These are phyloP conservation scores for Penicillium diatomitis DNA, from an alignment of 495 filamentous ascomycete genomes.

Conservation along the genomic window DNA sequence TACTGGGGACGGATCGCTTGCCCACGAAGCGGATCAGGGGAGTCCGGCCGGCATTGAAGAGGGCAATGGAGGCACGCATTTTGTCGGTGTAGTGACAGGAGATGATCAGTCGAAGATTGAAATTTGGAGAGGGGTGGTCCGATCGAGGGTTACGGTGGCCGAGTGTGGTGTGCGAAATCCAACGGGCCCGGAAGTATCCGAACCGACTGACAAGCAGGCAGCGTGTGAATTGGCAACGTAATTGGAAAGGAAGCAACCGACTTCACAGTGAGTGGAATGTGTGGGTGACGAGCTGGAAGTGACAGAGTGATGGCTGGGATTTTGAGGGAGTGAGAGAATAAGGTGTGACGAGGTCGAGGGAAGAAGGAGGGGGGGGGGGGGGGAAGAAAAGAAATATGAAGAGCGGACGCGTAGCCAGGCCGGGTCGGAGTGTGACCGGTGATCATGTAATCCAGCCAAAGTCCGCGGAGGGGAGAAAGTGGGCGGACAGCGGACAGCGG, in stretches of 20 bases:
- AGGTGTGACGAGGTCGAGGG: neutral
- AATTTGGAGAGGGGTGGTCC: conserved; percentile 5
- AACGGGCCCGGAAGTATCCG: conserved; percentile 26
- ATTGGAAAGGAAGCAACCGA: conserved; percentile 1
- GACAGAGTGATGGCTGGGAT: no score
- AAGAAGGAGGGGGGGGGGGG: conserved; percentile 4
- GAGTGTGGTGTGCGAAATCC: conserved; percentile 17
- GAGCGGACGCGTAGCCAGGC: conserved; percentile 10
- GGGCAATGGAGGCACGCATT: conserved; percentile 58
- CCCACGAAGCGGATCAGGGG: conserved; percentile 90
- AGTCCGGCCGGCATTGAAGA: conserved; percentile 62
- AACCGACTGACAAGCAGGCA: conserved; percentile 16
- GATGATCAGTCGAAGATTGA: conserved; percentile 7
- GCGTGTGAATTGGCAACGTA: conserved; percentile 1
- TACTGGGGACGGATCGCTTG: conserved; percentile 75
- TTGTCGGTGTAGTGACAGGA: conserved; percentile 9
- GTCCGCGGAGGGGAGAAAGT: no score
- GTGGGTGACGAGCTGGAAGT: conserved; percentile 5
- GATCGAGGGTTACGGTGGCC: conserved; percentile 3
- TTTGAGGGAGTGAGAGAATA: neutral
- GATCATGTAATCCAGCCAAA: no score
- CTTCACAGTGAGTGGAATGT: no score
- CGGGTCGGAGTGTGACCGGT: no score
- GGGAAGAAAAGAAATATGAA: conserved; percentile 7
- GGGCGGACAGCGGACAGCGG: no score